Percentiles rank a stretch among this genome's conserved stretches.
These are phyloP conservation scores for Saitozyma podzolica DNA, from an alignment of 768 basidiomycete species.

Conservation along the genomic window DNA sequence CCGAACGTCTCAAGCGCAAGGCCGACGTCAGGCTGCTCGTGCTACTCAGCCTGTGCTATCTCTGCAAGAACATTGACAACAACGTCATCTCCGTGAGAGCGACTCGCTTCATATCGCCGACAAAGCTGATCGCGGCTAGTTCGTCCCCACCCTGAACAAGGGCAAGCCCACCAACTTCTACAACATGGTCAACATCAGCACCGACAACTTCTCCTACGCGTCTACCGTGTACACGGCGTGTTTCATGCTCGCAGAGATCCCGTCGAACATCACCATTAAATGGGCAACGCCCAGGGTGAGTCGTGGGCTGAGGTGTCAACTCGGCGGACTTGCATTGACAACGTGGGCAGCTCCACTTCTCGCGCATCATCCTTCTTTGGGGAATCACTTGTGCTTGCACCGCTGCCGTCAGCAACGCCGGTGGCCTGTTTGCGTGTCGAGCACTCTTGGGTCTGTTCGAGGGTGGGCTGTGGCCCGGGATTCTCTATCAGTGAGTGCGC, in stretches of 20 bases:
- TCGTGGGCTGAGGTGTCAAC: not conserved
- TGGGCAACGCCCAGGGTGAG: conserved; percentile 32
- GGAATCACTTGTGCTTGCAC: conserved; percentile 16
- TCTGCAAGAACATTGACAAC: conserved; percentile 32
- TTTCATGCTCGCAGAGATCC: conserved; percentile 34
- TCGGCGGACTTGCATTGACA: not conserved
- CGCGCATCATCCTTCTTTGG: conserved; percentile 22
- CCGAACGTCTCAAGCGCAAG: conserved; percentile 10
- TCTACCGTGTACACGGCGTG: conserved; percentile 33
- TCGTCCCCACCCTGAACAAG: conserved; percentile 31
- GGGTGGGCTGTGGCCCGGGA: conserved; percentile 33
- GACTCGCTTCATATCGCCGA: not conserved
- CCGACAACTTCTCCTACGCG: conserved; percentile 28
- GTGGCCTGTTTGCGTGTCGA: conserved; percentile 19
- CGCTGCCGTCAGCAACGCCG: conserved; percentile 17
- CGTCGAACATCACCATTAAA: conserved; percentile 35
- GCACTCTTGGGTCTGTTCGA: conserved; percentile 30
- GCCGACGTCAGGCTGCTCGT: conserved; percentile 23
- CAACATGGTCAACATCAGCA: conserved; percentile 28
- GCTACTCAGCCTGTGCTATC: conserved; percentile 21
- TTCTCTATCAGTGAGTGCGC: conserved; percentile 22
- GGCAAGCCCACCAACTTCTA: conserved; percentile 31
- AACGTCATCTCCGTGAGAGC: conserved; percentile 13
- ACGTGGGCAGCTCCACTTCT: conserved; percentile 17
- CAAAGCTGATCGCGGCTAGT: conserved; percentile 1